Evolutionary conservation across 495 filamentous ascomycete species (phyloP).

Genomic region (Pseudoneurospora amorphoporcata): DNA sequence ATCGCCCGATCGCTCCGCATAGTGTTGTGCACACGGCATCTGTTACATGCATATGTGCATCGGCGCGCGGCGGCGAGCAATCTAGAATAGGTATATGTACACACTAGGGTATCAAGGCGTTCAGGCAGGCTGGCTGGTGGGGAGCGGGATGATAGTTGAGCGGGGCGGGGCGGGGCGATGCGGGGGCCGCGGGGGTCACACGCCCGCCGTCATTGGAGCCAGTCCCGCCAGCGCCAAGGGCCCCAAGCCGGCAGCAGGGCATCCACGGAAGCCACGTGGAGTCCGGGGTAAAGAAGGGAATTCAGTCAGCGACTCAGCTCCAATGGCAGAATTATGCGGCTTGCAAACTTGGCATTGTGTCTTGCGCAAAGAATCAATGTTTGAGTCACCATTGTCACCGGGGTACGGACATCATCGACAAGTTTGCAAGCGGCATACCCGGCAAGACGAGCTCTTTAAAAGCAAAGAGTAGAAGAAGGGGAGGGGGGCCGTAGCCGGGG

Average conservation of each 20-base stretch:
- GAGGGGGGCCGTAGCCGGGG: background rate
- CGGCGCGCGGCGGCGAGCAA: background rate
- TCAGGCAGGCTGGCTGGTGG: background rate
- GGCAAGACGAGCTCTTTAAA: background rate
- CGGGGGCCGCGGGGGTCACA: background rate
- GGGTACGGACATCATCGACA: background rate
- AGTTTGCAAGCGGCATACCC: background rate
- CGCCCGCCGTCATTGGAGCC: background rate
- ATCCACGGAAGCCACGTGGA: background rate
- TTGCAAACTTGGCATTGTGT: background rate
- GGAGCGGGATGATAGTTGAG: background rate
- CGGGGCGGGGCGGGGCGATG: background rate
- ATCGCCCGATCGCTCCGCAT: background rate
- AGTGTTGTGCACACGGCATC: background rate
- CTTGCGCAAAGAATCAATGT: background rate
- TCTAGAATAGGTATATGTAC: background rate
- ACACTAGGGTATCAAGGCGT: background rate
- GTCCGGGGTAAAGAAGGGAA: background rate
- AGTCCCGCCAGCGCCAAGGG: background rate
- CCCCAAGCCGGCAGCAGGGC: background rate
- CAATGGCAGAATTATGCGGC: background rate
- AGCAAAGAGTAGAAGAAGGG: background rate
- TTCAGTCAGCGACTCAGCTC: background rate
- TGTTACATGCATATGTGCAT: background rate
- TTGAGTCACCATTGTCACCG: background rate